Evolutionary conservation across 176 grass and related monocot species (phyloP), one percentile per base, ranked within the genome.

Genomic region (Lolium multiflorum): DNA sequence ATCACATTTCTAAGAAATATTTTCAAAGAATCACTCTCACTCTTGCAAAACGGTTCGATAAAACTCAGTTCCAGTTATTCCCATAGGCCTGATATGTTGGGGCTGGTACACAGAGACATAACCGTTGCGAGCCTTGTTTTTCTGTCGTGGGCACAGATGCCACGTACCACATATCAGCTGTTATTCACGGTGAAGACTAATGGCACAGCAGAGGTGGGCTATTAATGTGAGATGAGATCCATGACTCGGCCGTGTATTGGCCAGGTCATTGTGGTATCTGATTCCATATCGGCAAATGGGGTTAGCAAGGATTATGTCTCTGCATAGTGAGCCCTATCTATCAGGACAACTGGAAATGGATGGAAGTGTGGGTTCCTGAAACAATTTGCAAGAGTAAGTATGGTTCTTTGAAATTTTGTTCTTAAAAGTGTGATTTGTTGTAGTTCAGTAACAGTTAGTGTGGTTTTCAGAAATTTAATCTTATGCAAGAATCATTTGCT

Each of bases 241-340:
- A 52, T 52, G 8, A 76, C 49, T 56, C 26, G 25, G 71, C 9
- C 50, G 0, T 31, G 24, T 35, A 76, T 52, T 52, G 22, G 47
- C 15, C 61, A 20, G 48, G 72, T 48, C 22, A 26, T 6, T 76
- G n/a, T 74, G 74, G 74, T 49, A 55, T 76, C 50, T 76, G 74
- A 31, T 50, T 76, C 74, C 74, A 76, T 28, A 28, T 52, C 0
- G 9, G 74, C 74, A 76, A 55, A 76, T 55, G 48, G 25, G 74
- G 74, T 10, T 55, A 76, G 49, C 74, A 76, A 76, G 49, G 73
- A 50, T 76, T 76, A 26, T 76, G 50, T 76, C 74, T 76, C 74
- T 51, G 15, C 22, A 26, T 76, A 31, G 72, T 76, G 72, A 76
- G 14, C 63, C 63, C 48, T 76, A 5, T 66, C 63, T 66, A 24